phyloP scores from a whole-genome alignment of 2,329 filamentous ascomycete species.

The Hymenoscyphus fructigenus region DNA sequence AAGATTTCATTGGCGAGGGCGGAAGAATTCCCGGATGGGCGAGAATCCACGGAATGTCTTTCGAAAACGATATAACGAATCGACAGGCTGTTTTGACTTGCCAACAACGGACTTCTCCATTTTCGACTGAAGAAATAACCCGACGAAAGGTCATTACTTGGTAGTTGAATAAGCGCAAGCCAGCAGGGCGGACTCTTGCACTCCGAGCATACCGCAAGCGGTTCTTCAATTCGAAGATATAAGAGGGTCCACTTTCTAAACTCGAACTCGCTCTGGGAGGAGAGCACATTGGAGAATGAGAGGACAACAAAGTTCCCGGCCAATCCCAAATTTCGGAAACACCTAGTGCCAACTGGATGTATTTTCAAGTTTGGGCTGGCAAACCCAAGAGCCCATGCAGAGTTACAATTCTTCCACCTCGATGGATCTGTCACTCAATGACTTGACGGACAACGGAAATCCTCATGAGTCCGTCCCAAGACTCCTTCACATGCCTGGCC shows the following conservation, averaged over 20 bases:
- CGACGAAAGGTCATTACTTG: conserved; percentile 4
- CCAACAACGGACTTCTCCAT: not conserved
- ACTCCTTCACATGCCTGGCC: no score
- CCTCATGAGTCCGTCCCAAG: no score
- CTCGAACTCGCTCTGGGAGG: not conserved
- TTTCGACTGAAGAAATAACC: not conserved
- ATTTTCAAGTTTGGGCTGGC: no score
- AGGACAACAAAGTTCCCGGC: not conserved
- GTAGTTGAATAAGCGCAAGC: not conserved
- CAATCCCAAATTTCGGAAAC: not conserved
- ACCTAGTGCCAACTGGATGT: no score
- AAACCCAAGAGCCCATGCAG: no score
- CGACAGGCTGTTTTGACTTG: conserved; percentile 7
- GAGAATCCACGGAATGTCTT: conserved; percentile 15
- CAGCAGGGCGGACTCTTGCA: no score
- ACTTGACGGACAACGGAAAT: no score
- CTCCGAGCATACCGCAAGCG: not conserved
- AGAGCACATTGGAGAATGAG: not conserved
- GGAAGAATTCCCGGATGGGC: conserved; percentile 22
- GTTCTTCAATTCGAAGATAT: not conserved
- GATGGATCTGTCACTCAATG: no score
- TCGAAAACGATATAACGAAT: conserved; percentile 1
- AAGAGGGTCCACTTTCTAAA: not conserved
- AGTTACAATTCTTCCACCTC: no score
- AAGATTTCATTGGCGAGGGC: conserved; percentile 18